These are phyloP conservation scores for Magnusiomyces sp. DNA, from an alignment of 1,139 yeast genomes.

Conservation along the genomic window DNA sequence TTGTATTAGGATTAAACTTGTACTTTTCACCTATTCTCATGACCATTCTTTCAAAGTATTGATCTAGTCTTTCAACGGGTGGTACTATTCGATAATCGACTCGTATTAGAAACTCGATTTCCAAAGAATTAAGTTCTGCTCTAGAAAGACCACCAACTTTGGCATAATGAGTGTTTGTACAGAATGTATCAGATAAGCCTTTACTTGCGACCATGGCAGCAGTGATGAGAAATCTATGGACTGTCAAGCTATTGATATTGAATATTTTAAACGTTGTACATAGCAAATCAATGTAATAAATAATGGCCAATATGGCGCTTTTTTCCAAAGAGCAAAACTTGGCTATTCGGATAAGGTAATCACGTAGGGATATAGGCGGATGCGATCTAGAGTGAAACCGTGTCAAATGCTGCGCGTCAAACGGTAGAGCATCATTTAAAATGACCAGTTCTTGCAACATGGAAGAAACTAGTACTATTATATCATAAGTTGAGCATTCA, in stretches of 20 bases:
- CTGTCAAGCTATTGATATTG: conserved; percentile 82
- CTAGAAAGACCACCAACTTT: conserved; percentile 91
- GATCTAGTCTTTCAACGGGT: conserved; percentile 30
- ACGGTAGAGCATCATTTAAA: conserved; percentile 53
- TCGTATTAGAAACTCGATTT: conserved; percentile 73
- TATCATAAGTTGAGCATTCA: conserved; percentile 59
- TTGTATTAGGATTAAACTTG: conserved; percentile 11
- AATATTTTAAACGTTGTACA: conserved; percentile 73
- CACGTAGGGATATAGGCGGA: conserved; percentile 73
- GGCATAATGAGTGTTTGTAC: conserved; percentile 89
- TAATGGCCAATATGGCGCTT: conserved; percentile 68
- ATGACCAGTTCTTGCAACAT: conserved; percentile 68
- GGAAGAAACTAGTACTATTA: conserved; percentile 63
- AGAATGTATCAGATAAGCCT: conserved; percentile 88
- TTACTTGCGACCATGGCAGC: conserved; percentile 90
- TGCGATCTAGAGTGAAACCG: conserved; percentile 91
- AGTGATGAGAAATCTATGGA: conserved; percentile 81
- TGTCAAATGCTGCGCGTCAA: conserved; percentile 46
- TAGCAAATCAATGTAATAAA: conserved; percentile 80
- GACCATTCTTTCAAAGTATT: conserved; percentile 32
- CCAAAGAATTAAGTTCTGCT: conserved; percentile 77
- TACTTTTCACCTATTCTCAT: conserved; percentile 20
- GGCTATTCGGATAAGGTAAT: conserved; percentile 67
- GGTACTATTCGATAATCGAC: conserved; percentile 75
- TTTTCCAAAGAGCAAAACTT: conserved; percentile 81